Evolutionary conservation across 2,329 filamentous ascomycete species (phyloP), one percentile per base, ranked within the genome.

Genomic region (Xylaria sp.): DNA sequence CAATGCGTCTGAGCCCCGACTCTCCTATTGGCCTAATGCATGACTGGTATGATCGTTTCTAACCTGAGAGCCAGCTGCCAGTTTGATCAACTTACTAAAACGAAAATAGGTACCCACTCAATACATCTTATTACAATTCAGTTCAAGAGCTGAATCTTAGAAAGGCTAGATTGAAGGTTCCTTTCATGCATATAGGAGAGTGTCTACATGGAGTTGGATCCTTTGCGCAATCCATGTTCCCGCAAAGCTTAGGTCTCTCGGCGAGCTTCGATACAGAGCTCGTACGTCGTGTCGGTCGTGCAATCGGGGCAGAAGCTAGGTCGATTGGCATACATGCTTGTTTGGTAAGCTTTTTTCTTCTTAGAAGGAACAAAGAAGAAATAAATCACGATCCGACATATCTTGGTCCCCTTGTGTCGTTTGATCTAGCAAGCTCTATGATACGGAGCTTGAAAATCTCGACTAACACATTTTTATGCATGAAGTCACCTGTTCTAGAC

Each of bases 171-270:
- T 64, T 80, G 0, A 75, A 77, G 35, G 73, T 81, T 4, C 79
- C 79, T 0, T 70, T 80, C 3, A 71, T 81, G 71, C 79, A 80
- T 60, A 75, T 74, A 3, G 79, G 75, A 9, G 79, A 81, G 59
- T 81, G 79, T 60, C 73, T 81, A 3, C 79, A 81, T 47, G 78
- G 77, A 1, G 79, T 80, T 1, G 78, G 76, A 6, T 79, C 77
- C 0, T 80, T 78, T 67, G 80, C 80, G 52, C 79, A 81, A 66
- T 79, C 77, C 9, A 77, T 81, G 69, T 81, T 81, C 59, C 79
- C 79, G 1, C 78, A 80, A 53, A 74, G 74, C 35, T 69, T 81
- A 23, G 78, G 75, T 0, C 63, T 81, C 63, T 78, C 79, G 0
- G 77, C 79, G 1, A 77, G 70, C 35, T 81, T 79, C 67, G 79